phyloP scores from a whole-genome alignment of 2,329 filamentous ascomycete species.

The Chrysoporthe puriensis region DNA sequence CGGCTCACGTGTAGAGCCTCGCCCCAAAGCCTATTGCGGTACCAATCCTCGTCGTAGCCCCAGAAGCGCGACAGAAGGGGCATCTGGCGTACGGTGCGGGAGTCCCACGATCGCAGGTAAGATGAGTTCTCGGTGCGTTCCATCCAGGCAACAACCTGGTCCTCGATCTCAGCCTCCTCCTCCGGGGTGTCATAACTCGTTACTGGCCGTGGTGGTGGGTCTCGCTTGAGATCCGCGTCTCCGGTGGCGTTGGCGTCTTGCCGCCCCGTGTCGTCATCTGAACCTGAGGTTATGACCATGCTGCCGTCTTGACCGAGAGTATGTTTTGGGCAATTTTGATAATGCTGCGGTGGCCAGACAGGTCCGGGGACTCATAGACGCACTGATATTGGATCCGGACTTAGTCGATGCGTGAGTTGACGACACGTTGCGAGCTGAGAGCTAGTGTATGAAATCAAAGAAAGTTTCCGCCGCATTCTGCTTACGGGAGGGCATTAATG shows the following conservation, averaged over 20 bases:
- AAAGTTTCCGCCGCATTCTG: background rate
- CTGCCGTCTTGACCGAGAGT: background rate
- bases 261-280: background rate
- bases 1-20: background rate
- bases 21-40: background rate
- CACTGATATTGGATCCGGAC: background rate
- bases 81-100: background rate
- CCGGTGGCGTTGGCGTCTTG: background rate
- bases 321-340: background rate
- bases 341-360: background rate
- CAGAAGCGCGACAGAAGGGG: constrained; percentile 15
- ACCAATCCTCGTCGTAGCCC: constrained; percentile 11
- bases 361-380: background rate
- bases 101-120: constrained; percentile 9
- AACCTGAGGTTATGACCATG: background rate
- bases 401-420: background rate
- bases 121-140: background rate
- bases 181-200: background rate
- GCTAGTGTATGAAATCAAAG: background rate
- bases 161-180: constrained; percentile 2
- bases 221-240: background rate
- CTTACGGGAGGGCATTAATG: background rate
- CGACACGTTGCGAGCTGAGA: background rate
- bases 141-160: background rate
- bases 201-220: constrained; percentile 5